Evolutionary conservation across 1,284 basidiomycete species (phyloP), one percentile per base, ranked within the genome.

Genomic region (Earliella scabrosa): DNA sequence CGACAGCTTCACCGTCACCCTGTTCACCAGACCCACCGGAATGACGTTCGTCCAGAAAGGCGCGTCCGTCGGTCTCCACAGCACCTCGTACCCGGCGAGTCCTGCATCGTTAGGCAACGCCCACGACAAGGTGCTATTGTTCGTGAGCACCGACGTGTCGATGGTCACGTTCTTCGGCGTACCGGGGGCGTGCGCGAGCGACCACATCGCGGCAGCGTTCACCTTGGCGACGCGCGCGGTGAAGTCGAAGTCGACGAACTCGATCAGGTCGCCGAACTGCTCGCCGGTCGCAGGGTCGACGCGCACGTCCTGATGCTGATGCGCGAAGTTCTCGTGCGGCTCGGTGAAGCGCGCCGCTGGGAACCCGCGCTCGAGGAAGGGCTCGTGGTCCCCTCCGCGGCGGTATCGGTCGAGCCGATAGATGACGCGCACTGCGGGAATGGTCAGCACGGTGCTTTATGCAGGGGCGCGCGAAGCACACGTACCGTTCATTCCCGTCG

Each of bases 231-330:
- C 80, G 24, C 79, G 76, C 18, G 76, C 68, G 51, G 70, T 77
- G 65, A 77, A 83, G 31, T 80, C 73, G 52, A 82, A 77, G 69
- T 83, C 81, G 65, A 74, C 75, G 61, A 82, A 83, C 60, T 82
- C 75, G 49, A 69, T 63, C 32, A 82, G 75, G 67, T 83, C 81
- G 21, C 82, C 82, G 61, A 81, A 82, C 65, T 83, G 81, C 23
- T 76, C 63, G 4, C 80, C 80, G 35, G 79, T 74, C 26, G 32
- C 41, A 13, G 60, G 34, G 58, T 73, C 75, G 38, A 82, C 75
- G 26, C 81, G 77, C 44, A 80, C 75, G 64, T 83, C 74, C 66
- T 83, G 81, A 63, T 83, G 80, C 65, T 83, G 81, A 62, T 82
- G 81, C 35, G 77, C 78, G 62, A 81, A 82, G 63, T 82, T 75